Base-by-base conservation (phyloP, 164 flowering plant genomes). In the Berberis thunbergii region DNA sequence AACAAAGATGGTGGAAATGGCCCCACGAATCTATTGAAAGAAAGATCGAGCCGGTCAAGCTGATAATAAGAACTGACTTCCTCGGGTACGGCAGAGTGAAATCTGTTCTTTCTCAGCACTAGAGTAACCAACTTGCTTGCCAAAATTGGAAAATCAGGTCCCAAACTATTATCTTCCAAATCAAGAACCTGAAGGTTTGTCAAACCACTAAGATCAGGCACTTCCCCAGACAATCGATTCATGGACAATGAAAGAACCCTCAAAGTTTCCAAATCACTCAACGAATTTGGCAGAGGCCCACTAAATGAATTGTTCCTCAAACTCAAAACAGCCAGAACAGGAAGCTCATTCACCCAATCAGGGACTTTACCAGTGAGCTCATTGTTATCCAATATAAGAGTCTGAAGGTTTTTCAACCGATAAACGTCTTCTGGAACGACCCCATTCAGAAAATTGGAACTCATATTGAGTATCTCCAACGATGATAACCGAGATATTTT, bases 111-210 rank as follows among this genome's bases (percentile, higher is more conserved):
- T 60, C 80, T 86, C 64, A 95, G 67, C 43, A 79, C 77, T 50
- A 91, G 76, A 6, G 73, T 72, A 43, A 83, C 80, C 69, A 95
- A 63, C 75, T 87, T 84, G 62, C 70, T 75, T 2, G 80, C 82
- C 57, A 89, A 76, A 44, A 48, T 69, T 42, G 99, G 99, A 76
- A 89, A 91, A 67, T 68, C 76, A 39, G 95, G 86, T 43, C 97
- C 98, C 4, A 91, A 72, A 43, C 60, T 66, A 68, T 95, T 95
- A 49, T 83, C 75, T 68, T 78, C 89, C 80, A 91, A 71, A 57
- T 95, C 87, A 8, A 95, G 87, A 46, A 85, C 85, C 75, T 91
- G 96, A 64, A 95, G 96, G 66, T 95, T 86, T n/a, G 73, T 81
- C 79, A 91, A 79, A 62, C 80, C 70, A 63, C 88, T 80, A 13